phyloP scores from a whole-genome alignment of 345 rosid genomes.

The Anacardium occidentale region DNA sequence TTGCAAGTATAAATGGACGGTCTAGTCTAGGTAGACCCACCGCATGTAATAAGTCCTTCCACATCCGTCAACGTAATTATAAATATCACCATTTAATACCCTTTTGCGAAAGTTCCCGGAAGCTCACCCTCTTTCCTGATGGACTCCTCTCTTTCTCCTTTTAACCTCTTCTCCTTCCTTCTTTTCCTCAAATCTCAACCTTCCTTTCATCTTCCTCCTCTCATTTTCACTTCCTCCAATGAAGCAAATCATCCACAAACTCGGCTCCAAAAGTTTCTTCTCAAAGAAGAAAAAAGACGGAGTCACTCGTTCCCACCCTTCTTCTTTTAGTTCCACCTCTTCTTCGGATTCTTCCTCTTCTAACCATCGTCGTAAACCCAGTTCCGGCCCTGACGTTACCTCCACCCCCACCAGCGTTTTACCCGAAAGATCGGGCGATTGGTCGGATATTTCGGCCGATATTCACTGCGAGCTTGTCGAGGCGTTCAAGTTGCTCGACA shows the following conservation, averaged over 20 bases:
- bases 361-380: constrained; percentile 21
- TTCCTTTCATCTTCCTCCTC: neutral
- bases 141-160: constrained; percentile 43
- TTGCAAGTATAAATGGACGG: too few species aligned
- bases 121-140: constrained; percentile 42
- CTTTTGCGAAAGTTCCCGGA: constrained; percentile 71
- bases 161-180: constrained; percentile 44
- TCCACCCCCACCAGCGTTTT: constrained; percentile 77
- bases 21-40: too few species aligned
- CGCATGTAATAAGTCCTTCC: neutral
- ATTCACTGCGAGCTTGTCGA: constrained; percentile 37
- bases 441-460: constrained; percentile 41
- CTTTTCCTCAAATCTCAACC: constrained; percentile 24
- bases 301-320: constrained; percentile 57
- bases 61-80: neutral
- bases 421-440: constrained; percentile 40
- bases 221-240: constrained; percentile 19
- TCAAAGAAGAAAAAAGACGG: constrained; percentile 44
- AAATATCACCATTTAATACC: neutral
- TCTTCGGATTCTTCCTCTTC: constrained; percentile 37
- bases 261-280: constrained; percentile 71
- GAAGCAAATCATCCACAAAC: constrained; percentile 37
- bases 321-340: constrained; percentile 50
- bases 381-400: constrained; percentile 1
- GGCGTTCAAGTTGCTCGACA: constrained; percentile 54